A percentile compares a stretch with the other conserved stretches of the same genome.
phyloP scores from a whole-genome alignment of 176 grass and related monocot genomes.

The barley (Hordeum vulgare) region MorexV3_pseudomolecules_assembly NC_058524.1:122532740-122533239 shows the following conservation, averaged over 20 bases:
- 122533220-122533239: conserved; percentile 69
- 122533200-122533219: neutral
- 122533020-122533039: conserved; percentile 49
- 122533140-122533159: neutral
- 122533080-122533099: conserved; percentile 90
- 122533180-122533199: neutral
- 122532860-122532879: conserved; percentile 35
- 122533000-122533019: neutral
- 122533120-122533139: neutral
- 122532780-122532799: conserved; percentile 21
- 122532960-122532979: neutral
- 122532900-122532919: conserved; percentile 76
- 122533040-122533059: conserved; percentile 78
- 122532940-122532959: conserved; percentile 50
- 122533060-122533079: conserved; percentile 91
- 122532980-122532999: neutral
- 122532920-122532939: conserved; percentile 88
- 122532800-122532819: conserved; percentile 32
- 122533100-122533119: conserved; percentile 23
- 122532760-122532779: neutral
- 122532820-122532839: neutral
- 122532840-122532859: conserved; percentile 36
- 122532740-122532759: conserved; percentile 6
- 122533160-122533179: conserved; percentile 32
- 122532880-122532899: conserved; percentile 68